Evolutionary conservation across 75 land plant genomes (phyloP), one percentile per base, ranked within the genome.

Genomic region (Pinus tabuliformis): DNA sequence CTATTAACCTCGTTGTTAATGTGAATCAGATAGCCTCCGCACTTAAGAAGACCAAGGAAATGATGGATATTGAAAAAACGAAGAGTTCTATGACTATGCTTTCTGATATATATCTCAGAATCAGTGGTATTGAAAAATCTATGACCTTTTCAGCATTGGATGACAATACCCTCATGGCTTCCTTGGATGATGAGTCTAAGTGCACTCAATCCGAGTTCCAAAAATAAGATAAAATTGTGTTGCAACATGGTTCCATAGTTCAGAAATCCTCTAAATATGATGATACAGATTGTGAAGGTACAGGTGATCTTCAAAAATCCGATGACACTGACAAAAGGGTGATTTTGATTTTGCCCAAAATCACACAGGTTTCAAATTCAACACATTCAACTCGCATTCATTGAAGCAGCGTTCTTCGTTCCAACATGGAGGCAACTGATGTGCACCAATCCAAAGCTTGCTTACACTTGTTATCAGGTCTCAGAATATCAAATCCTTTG

Each of bases 1-100:
- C n/a, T n/a, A n/a, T n/a, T n/a, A n/a, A n/a, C n/a, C n/a, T n/a
- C n/a, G n/a, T n/a, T n/a, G n/a, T n/a, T n/a, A n/a, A n/a, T n/a
- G 98, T 97, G 30, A 89, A 84, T 57, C 86, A 83, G 64, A 89
- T 97, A 37, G 93, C 95, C 0, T 81, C 89, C 3, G 98, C 94
- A 76, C 91, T 97, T 16, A 89, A 86, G 76, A 76, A 73, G 79
- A 91, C 99, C 2, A 92, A 91, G 79, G 93, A 92, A 54, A 82
- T 94, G 83, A 75, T 97, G 75, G 92, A 91, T 79, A 70, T 57
- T 62, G 85, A 88, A 74, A 89, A 94, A 15, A 83, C 88, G 0
- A 81, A 85, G 54, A 70, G 77, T 39, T 88, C 94, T 12, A 90
- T 84, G 76, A 77, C 75, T 26, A 76, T 92, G 54, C 82, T 96